A percentile compares a stretch with the other conserved stretches of the same genome.
phyloP scores from a whole-genome alignment of 1,284 basidiomycete genomes.

The Trichosporon sp. region DNA sequence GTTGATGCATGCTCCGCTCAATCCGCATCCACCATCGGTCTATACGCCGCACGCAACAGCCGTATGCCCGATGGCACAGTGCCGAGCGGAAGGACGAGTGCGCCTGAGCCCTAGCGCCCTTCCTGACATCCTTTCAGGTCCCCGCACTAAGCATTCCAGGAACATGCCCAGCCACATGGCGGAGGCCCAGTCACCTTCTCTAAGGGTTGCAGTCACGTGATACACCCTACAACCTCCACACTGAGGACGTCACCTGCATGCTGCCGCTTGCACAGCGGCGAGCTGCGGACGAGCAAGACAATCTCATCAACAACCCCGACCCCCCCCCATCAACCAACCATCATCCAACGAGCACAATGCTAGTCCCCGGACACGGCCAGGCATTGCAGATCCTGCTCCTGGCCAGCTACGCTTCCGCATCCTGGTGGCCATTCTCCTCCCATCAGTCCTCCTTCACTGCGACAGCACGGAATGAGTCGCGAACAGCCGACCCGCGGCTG shows the following conservation, averaged over 20 bases:
- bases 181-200: neutral
- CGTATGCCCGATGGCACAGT: too few relatives aligned
- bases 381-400: conserved; percentile 1
- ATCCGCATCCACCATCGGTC: neutral
- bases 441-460: neutral
- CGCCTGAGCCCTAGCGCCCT: too few relatives aligned
- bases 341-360: neutral
- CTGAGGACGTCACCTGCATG: too few relatives aligned
- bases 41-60: neutral
- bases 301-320: neutral
- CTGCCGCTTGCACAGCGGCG: too few relatives aligned
- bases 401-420: neutral
- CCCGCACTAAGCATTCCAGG: neutral
- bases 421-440: conserved; percentile 5
- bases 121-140: neutral
- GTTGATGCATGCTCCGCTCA: neutral
- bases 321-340: neutral
- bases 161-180: neutral
- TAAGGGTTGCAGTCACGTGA: neutral
- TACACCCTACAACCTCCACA: too few relatives aligned
- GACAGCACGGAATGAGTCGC: neutral
- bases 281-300: neutral
- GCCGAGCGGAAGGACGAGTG: too few relatives aligned
- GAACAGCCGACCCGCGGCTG: neutral
- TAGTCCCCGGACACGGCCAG: neutral